These are phyloP conservation scores for Effrenium voratum DNA, from an alignment of 73 alveolate genomes.

Conservation along the genomic window DNA sequence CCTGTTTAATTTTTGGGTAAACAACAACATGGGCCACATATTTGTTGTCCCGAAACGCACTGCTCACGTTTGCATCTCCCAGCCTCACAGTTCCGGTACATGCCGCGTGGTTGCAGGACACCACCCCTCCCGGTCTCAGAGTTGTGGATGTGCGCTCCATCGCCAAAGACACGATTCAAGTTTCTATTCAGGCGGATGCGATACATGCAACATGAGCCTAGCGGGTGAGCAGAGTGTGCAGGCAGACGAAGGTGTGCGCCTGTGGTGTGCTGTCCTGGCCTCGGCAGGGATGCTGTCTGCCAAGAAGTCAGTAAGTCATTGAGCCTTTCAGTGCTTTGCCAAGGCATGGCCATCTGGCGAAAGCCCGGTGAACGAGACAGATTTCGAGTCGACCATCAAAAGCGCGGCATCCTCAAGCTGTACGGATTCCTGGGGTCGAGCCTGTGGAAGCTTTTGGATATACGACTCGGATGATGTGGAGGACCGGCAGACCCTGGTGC, in stretches of 20 bases:
- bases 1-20: too few relatives aligned
- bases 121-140: slow-evolving; percentile 36
- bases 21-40: too few relatives aligned
- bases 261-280: slow-evolving; percentile 69
- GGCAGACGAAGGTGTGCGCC: slow-evolving; percentile 64
- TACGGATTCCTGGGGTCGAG: slow-evolving; percentile 26
- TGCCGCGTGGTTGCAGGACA: slow-evolving; percentile 1
- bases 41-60: too few relatives aligned
- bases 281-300: background rate
- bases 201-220: too few relatives aligned
- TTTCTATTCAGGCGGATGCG: slow-evolving; percentile 29
- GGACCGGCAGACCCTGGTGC: slow-evolving; percentile 18
- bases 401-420: background rate
- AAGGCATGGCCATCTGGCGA: background rate
- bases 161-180: slow-evolving; percentile 41
- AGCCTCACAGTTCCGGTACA: too few relatives aligned
- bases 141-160: slow-evolving; percentile 50
- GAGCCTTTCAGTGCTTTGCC: background rate
- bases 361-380: slow-evolving; percentile 4
- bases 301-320: background rate
- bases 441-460: slow-evolving; percentile 65
- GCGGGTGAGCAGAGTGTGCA: too few relatives aligned
- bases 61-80: too few relatives aligned
- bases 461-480: slow-evolving; percentile 61
- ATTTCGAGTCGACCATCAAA: slow-evolving; percentile 38